These are phyloP conservation scores for Botryotinia globosa DNA, from an alignment of 2,329 filamentous ascomycete genomes.

Conservation along the genomic window DNA sequence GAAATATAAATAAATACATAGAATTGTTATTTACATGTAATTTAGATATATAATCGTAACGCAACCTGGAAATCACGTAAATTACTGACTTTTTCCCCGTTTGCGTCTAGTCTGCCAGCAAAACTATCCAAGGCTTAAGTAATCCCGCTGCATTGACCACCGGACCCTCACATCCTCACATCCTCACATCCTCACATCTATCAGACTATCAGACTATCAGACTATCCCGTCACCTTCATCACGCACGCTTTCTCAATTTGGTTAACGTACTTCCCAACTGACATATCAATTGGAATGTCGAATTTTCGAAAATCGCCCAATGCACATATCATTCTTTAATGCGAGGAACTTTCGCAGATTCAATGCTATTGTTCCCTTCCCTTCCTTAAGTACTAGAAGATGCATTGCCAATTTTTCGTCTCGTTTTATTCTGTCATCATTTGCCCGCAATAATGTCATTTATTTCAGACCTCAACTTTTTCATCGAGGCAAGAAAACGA, in stretches of 20 bases:
- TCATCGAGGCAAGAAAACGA: conserved; percentile 53
- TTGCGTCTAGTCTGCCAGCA: not conserved
- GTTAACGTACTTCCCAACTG: not conserved
- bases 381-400: not conserved
- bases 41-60: not conserved
- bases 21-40: too few relatives aligned
- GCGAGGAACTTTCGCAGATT: conserved; percentile 1
- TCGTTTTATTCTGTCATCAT: not conserved
- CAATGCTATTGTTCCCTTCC: not conserved
- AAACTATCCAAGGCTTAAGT: not conserved
- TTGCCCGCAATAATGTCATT: not conserved
- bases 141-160: not conserved
- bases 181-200: not conserved
- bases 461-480: not conserved
- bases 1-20: too few relatives aligned
- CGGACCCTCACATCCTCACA: too few relatives aligned
- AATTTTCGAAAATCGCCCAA: not conserved
- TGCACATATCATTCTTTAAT: conserved; percentile 13
- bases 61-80: too few relatives aligned
- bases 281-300: not conserved
- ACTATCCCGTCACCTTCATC: not conserved
- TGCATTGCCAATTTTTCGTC: not conserved
- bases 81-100: not conserved
- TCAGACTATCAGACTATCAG: too few relatives aligned
- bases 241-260: conserved; percentile 3